phyloP scores from a whole-genome alignment of 495 filamentous ascomycete species.

The Podospora bellae-mahoneyi region DNA sequence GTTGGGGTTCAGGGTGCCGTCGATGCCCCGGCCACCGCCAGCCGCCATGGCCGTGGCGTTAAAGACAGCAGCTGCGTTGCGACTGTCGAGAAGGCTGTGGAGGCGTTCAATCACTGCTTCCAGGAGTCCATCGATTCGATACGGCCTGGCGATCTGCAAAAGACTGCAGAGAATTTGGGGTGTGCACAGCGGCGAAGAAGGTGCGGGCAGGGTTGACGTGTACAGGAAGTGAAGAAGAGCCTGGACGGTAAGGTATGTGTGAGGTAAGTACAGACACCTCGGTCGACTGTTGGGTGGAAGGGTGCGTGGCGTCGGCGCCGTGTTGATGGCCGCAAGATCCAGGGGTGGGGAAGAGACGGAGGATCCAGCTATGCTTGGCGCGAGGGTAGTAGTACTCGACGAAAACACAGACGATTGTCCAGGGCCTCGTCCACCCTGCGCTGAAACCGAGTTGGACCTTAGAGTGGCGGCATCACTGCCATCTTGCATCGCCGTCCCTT shows the following conservation, averaged over 20 bases:
- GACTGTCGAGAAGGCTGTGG: conserved; percentile 82
- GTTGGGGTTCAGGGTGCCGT: conserved; percentile 49
- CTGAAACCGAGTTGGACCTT: conserved; percentile 39
- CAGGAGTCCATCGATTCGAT: conserved; percentile 85
- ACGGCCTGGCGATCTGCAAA: conserved; percentile 88
- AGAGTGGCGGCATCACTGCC: conserved; percentile 48
- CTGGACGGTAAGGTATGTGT: conserved; percentile 82
- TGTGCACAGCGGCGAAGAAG: conserved; percentile 74
- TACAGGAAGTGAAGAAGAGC: conserved; percentile 90
- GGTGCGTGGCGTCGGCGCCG: conserved; percentile 47
- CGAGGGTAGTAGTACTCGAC: conserved; percentile 45
- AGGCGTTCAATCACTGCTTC: conserved; percentile 90
- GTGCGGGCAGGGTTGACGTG: conserved; percentile 77
- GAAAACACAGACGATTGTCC: conserved; percentile 56
- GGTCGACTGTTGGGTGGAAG: conserved; percentile 71
- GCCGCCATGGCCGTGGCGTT: conserved; percentile 98
- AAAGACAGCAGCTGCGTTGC: conserved; percentile 95
- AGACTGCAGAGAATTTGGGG: conserved; percentile 95
- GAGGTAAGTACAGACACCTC: conserved; percentile 85
- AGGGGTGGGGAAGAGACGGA: conserved; percentile 32
- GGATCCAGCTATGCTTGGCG: conserved; percentile 37
- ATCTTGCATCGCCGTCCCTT: conserved; percentile 61
- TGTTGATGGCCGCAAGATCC: conserved; percentile 43
- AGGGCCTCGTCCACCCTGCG: conserved; percentile 61
- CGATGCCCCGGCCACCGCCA: conserved; percentile 76